These are phyloP conservation scores for Lipomyces yamadae DNA, from an alignment of 805 yeast genomes.

Conservation along the genomic window DNA sequence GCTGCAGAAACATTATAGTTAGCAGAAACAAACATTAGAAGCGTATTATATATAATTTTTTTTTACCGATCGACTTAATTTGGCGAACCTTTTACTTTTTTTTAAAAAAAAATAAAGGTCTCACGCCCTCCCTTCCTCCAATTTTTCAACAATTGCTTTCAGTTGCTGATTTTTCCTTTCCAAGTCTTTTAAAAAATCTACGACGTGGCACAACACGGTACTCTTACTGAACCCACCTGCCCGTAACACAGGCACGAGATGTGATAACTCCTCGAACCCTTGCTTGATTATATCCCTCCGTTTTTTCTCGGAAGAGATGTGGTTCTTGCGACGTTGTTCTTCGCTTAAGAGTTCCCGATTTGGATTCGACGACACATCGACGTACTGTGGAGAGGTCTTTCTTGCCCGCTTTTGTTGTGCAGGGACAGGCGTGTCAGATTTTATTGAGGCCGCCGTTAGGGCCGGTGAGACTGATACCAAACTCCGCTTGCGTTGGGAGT, in stretches of 20 bases:
- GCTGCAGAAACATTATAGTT: neutral
- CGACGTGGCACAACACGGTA: conserved; percentile 32
- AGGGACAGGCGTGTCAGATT: neutral
- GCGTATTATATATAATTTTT: neutral
- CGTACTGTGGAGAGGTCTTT: neutral
- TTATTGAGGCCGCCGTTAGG: neutral
- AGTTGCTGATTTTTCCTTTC: conserved; percentile 30
- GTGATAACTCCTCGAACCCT: conserved; percentile 47
- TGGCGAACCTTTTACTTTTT: too few species aligned
- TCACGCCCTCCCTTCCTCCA: conserved; percentile 6
- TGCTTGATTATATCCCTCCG: conserved; percentile 49
- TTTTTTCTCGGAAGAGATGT: conserved; percentile 49
- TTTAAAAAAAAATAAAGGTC: too few species aligned
- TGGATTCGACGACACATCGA: neutral
- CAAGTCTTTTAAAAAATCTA: conserved; percentile 24
- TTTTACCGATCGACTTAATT: neutral
- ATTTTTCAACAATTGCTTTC: conserved; percentile 13
- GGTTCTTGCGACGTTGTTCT: conserved; percentile 49
- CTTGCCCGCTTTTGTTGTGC: conserved; percentile 6
- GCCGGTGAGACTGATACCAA: conserved; percentile 4
- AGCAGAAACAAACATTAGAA: too few species aligned
- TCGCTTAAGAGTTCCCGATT: conserved; percentile 43
- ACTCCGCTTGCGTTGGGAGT: neutral
- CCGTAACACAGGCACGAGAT: conserved; percentile 46
- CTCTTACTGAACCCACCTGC: conserved; percentile 37